Conservation (phyloP, 2,329 filamentous ascomycete species). For the Aspergillus niger region DNA sequence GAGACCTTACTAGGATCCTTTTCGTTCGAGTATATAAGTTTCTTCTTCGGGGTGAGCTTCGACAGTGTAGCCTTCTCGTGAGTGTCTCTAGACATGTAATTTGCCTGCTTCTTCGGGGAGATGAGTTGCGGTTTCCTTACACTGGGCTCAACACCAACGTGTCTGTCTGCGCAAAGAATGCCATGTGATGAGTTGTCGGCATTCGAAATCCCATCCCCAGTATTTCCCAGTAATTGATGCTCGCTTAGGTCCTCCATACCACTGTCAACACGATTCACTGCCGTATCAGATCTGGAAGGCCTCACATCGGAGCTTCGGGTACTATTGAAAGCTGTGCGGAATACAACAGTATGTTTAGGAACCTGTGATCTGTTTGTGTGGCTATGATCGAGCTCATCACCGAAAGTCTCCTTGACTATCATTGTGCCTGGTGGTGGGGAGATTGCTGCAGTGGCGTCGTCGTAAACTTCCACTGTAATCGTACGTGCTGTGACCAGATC, state of each 20-base stretch:
- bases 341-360: conserved; percentile 49
- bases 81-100: conserved; percentile 19
- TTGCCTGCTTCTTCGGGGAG: neutral
- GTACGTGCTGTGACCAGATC: conserved; percentile 48
- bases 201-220: neutral
- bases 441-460: conserved; percentile 45
- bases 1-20: conserved; percentile 24
- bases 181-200: neutral
- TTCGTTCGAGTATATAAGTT: conserved; percentile 29
- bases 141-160: neutral
- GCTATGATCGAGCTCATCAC: conserved; percentile 48
- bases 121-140: neutral
- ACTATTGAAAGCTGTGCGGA: conserved; percentile 47
- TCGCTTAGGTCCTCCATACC: neutral
- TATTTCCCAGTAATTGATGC: neutral
- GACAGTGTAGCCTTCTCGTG: conserved; percentile 32
- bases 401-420: conserved; percentile 48
- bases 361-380: conserved; percentile 36
- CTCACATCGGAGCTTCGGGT: conserved; percentile 41
- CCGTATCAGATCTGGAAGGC: conserved; percentile 18
- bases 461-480: conserved; percentile 50
- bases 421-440: conserved; percentile 48
- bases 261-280: neutral
- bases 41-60: conserved; percentile 40
- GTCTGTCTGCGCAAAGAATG: neutral